Evolutionary conservation across 1,139 yeast genomes (phyloP).

Genomic region (Starmera stellimalicola): DNA sequence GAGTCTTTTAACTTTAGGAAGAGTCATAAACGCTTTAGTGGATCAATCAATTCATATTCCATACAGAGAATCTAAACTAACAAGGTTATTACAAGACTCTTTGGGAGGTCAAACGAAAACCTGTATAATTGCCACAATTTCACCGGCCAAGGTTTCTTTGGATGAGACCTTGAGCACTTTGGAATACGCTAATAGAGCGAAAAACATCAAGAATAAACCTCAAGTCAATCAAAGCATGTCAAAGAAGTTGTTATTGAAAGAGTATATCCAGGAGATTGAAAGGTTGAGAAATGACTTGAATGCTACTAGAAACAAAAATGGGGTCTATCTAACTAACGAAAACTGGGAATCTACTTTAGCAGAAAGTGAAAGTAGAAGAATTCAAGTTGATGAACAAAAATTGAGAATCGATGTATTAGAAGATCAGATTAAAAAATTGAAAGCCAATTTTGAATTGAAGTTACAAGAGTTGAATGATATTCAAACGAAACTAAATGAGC

Average conservation of each 20-base stretch:
- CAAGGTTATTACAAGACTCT: slow-evolving; percentile 72
- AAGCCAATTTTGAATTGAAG: slow-evolving; percentile 22
- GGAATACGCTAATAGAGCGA: slow-evolving; percentile 79
- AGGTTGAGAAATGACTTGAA: slow-evolving; percentile 51
- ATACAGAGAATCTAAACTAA: slow-evolving; percentile 76
- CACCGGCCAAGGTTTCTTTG: slow-evolving; percentile 64
- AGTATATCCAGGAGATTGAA: slow-evolving; percentile 43
- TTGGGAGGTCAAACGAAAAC: slow-evolving; percentile 80
- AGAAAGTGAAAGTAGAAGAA: slow-evolving; percentile 36
- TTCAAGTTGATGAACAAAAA: slow-evolving; percentile 37
- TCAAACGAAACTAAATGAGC: slow-evolving; percentile 22
- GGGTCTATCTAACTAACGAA: slow-evolving; percentile 50
- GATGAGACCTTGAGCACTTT: slow-evolving; percentile 79
- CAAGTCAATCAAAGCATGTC: slow-evolving; percentile 48
- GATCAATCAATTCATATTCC: slow-evolving; percentile 63
- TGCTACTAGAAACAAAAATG: slow-evolving; percentile 56
- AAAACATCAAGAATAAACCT: slow-evolving; percentile 66
- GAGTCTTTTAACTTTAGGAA: slow-evolving; percentile 69
- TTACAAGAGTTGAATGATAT: slow-evolving; percentile 16
- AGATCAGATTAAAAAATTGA: slow-evolving; percentile 28
- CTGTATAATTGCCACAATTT: slow-evolving; percentile 69
- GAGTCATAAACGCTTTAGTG: slow-evolving; percentile 70
- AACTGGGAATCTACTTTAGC: slow-evolving; percentile 39
- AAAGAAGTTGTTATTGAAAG: slow-evolving; percentile 40
- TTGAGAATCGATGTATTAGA: slow-evolving; percentile 35